Evolutionary conservation across 1,284 basidiomycete genomes (phyloP).

Genomic region (Xerocomus minutiporus): DNA sequence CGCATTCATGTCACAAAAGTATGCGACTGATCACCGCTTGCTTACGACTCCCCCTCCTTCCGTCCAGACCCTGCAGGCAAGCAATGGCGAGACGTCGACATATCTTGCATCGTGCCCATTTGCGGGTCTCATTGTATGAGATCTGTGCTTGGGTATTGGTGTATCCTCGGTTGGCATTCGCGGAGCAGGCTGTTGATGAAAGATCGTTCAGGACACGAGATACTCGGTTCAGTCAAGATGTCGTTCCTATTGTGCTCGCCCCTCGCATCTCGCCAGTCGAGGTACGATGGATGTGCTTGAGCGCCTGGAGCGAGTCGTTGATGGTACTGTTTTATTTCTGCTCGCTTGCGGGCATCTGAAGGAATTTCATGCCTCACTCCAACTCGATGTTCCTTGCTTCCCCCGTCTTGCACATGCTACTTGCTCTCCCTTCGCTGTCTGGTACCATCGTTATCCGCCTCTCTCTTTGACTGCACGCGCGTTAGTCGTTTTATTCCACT

Average conservation of each 20-base stretch:
- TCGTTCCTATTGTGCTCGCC: slow-evolving; percentile 21
- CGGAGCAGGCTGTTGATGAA: slow-evolving; percentile 14
- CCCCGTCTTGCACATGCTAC: slow-evolving; percentile 12
- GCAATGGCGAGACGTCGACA: slow-evolving; percentile 21
- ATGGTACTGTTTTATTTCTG: slow-evolving; percentile 5
- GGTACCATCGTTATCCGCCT: slow-evolving; percentile 23
- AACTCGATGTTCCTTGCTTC: slow-evolving; percentile 2
- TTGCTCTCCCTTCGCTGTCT: slow-evolving; percentile 19
- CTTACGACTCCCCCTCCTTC: slow-evolving; percentile 14
- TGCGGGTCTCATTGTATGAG: slow-evolving; percentile 32
- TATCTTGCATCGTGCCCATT: slow-evolving; percentile 1
- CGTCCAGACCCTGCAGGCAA: slow-evolving; percentile 20
- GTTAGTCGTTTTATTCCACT: slow-evolving; percentile 24
- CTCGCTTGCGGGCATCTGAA: slow-evolving; percentile 27
- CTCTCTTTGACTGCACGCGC: slow-evolving; percentile 22
- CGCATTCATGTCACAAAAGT: slow-evolving; percentile 19
- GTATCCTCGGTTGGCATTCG: slow-evolving; percentile 11
- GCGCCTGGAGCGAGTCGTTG: slow-evolving; percentile 14
- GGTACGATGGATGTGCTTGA: slow-evolving; percentile 25
- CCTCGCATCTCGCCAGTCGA: slow-evolving; percentile 30
- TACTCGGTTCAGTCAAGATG: slow-evolving; percentile 1
- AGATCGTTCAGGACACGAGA: slow-evolving; percentile 11
- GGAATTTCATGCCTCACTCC: slow-evolving; percentile 4
- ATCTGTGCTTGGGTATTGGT: not conserved
- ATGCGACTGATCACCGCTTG: slow-evolving; percentile 35